Base-by-base conservation (phyloP, 2,329 filamentous ascomycete genomes). In the Magnaporthiopsis incrustans region DNA sequence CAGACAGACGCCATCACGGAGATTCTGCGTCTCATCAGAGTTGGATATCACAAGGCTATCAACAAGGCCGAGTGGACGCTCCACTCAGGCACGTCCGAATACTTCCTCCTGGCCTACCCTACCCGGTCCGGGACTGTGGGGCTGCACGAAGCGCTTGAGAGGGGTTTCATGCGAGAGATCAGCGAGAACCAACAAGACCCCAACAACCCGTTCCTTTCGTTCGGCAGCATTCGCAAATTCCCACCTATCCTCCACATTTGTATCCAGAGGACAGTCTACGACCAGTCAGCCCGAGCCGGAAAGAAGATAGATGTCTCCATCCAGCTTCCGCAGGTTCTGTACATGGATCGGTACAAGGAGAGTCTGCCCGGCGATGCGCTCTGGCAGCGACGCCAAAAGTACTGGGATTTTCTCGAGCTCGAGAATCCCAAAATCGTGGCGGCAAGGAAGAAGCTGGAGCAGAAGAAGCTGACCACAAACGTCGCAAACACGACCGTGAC, bases 221-320 rank as follows among this genome's bases (percentile, higher is more conserved):
- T 89, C 73, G 87, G 87, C 8, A 88, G 90, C 1, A 90, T 96
- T 67, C 85, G 85, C 67, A 81, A 82, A n/a, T 79, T 93, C 14
- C 92, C 95, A 0, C 92, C 93, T 0, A 85, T 99, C 38, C 79
- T 98, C 25, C 93, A 97, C 70, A 87, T 99, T 59, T 90, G 92
- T 68, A 91, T 99, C 38, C 92, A 96, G 72, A 87, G 95, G 6
- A 88, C 90, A 4, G 87, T 89, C 65, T 91, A 87, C 62, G 88
- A 91, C 67, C 60, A 62, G 44, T 62, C 60, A n/a, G 60, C 60
- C 30, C 44, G 60, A 27, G 60, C 60, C 3, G 82, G 83, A 8
- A 82, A 82, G 58, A 96, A 96, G 72, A 92, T 92, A 33, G 86
- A 86, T 63, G 87, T 92, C 66, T 86, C 90, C 14, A 84, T 99